These are phyloP conservation scores for Barnettozyma pratensis DNA, from an alignment of 805 yeast species.

Conservation along the genomic window DNA sequence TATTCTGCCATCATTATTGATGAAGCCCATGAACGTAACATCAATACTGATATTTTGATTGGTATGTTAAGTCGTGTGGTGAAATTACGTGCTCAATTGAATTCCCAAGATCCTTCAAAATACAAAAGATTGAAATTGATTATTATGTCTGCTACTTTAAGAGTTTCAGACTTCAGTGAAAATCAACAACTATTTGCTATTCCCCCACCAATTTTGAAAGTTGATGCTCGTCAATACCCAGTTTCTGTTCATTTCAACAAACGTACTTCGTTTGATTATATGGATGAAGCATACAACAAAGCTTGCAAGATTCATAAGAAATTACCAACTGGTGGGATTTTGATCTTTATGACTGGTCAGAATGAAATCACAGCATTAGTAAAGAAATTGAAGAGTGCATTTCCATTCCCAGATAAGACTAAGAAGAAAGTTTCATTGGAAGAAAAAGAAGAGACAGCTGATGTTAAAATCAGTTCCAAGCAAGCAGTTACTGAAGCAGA, in stretches of 20 bases:
- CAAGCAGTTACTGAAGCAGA: slow-evolving; percentile 78
- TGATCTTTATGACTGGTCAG: slow-evolving; percentile 91
- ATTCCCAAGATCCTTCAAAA: slow-evolving; percentile 39
- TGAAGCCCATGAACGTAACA: slow-evolving; percentile 97
- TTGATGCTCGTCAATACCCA: slow-evolving; percentile 92
- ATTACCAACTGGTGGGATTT: slow-evolving; percentile 91
- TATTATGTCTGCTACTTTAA: slow-evolving; percentile 94
- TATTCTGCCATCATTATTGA: slow-evolving; percentile 88
- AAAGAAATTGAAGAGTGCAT: slow-evolving; percentile 59
- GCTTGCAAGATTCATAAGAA: slow-evolving; percentile 79
- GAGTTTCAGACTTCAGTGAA: slow-evolving; percentile 91
- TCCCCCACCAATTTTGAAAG: slow-evolving; percentile 84
- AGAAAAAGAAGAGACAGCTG: slow-evolving; percentile 29
- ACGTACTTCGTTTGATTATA: slow-evolving; percentile 69
- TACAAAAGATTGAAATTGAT: slow-evolving; percentile 70
- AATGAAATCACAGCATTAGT: slow-evolving; percentile 82
- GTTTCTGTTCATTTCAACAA: slow-evolving; percentile 88
- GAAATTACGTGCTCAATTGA: slow-evolving; percentile 57
- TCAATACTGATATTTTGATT: slow-evolving; percentile 91
- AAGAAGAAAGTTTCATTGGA: slow-evolving; percentile 18
- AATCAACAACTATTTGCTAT: slow-evolving; percentile 59
- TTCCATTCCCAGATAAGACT: slow-evolving; percentile 44
- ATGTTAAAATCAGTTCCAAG: slow-evolving; percentile 48
- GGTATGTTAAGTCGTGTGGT: slow-evolving; percentile 91
- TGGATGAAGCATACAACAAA: slow-evolving; percentile 82